These are phyloP conservation scores for Epithemia pelagica DNA, from an alignment of 108 stramenopile genomes.

Conservation along the genomic window DNA sequence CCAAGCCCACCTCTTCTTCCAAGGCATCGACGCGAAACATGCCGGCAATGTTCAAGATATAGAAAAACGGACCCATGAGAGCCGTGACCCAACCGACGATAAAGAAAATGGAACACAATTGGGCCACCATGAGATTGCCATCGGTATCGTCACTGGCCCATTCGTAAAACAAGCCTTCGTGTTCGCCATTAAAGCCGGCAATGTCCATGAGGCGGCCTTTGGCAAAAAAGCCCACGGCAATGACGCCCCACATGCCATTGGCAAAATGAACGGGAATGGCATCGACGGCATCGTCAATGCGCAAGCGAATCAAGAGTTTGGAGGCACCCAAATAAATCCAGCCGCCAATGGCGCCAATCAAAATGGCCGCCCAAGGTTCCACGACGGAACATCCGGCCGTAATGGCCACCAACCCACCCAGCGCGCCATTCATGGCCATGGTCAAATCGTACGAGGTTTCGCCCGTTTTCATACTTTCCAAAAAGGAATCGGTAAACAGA, in stretches of 20 bases:
- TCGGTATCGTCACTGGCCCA: slow-evolving; percentile 50
- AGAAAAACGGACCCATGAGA: slow-evolving; percentile 76
- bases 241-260: slow-evolving; percentile 75
- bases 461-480: slow-evolving; percentile 34
- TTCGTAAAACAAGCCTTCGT: slow-evolving; percentile 48
- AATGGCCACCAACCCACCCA: slow-evolving; percentile 88
- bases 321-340: slow-evolving; percentile 57
- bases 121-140: slow-evolving; percentile 60
- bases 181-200: slow-evolving; percentile 31
- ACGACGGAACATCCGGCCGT: slow-evolving; percentile 84
- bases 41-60: slow-evolving; percentile 49
- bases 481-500: slow-evolving; percentile 63
- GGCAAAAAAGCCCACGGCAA: slow-evolving; percentile 70
- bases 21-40: slow-evolving; percentile 84
- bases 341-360: slow-evolving; percentile 70
- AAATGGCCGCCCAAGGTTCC: slow-evolving; percentile 56
- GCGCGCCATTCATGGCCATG: slow-evolving; percentile 79
- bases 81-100: slow-evolving; percentile 71
- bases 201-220: slow-evolving; percentile 27
- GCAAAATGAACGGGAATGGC: slow-evolving; percentile 86
- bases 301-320: slow-evolving; percentile 56
- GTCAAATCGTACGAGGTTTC: slow-evolving; percentile 70
- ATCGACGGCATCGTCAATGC: slow-evolving; percentile 93
- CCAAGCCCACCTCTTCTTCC: slow-evolving; percentile 79
- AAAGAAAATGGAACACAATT: slow-evolving; percentile 59